Evolutionary conservation across 2,329 filamentous ascomycete genomes (phyloP), one percentile per base, ranked within the genome.

Genomic region (Ophiostoma sp.): DNA sequence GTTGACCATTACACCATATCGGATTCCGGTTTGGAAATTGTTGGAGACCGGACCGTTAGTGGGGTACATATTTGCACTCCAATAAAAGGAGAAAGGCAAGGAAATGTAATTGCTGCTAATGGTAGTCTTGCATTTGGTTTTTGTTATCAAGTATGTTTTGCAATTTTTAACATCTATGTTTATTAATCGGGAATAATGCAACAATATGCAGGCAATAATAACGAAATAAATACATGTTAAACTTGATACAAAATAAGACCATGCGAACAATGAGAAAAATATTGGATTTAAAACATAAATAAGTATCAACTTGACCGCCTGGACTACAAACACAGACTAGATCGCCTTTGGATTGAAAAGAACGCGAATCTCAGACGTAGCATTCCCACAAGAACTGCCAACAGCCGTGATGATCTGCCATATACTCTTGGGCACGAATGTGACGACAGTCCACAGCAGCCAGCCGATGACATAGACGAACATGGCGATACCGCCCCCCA

Each of bases 1-100:
- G 72, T 73, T 73, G 69, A 68, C 72, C 72, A 73, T 73, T 73
- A 73, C 72, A 73, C 72, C 72, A 73, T 73, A 73, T 73, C 72
- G 72, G 72, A 73, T 71, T 57, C n/a, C 52, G 10, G 23, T 27
- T 57, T 31, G 2, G 52, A n/a, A 57, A 57, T 57, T 57, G 52
- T 27, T 57, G 52, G n/a, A 57, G 23, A 2, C 1, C 3, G 6
- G 15, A 15, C 11, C 17, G 7, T n/a, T 20, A 48, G 44, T 48
- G 17, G 44, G 44, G 44, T 23, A 31, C 17, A 15, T 57, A 57
- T 57, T 27, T n/a, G n/a, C n/a, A n/a, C n/a, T n/a, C n/a, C n/a
- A n/a, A n/a, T n/a, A n/a, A n/a, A n/a, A n/a, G n/a, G n/a, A n/a
- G n/a, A 15, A 11, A 41, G 3, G 20, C 48, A 57, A 23, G 23